A percentile compares a stretch with the other conserved stretches of the same genome.
Conservation (phyloP, 78 protist genomes). For the Dictyostelium brefeldianum region DNA sequence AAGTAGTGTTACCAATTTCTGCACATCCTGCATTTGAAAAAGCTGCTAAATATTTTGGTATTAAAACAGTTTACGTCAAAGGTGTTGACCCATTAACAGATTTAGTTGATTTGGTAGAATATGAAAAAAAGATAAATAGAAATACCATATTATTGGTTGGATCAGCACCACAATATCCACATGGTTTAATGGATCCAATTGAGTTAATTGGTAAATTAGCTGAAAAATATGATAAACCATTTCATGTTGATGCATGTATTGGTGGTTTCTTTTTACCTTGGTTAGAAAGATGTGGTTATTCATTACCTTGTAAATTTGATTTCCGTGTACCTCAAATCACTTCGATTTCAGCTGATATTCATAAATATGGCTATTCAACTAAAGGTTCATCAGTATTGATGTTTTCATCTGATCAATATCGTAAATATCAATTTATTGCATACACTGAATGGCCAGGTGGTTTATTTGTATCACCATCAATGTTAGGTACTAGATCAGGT, state of each 20-base stretch:
- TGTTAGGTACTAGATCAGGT: constrained; percentile 93
- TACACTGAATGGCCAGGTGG: constrained; percentile 86
- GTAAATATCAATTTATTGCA: constrained; percentile 45
- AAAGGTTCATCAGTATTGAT: constrained; percentile 92
- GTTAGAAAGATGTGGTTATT: constrained; percentile 64
- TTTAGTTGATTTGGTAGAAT: constrained; percentile 40
- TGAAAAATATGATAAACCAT: constrained; percentile 37
- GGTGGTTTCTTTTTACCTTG: constrained; percentile 94
- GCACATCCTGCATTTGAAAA: constrained; percentile 83
- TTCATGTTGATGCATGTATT: constrained; percentile 93
- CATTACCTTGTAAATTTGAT: constrained; percentile 77
- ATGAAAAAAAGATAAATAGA: constrained; percentile 36
- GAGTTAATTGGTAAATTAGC: constrained; percentile 74
- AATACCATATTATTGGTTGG: constrained; percentile 88
- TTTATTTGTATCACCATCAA: constrained; percentile 92
- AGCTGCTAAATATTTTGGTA: constrained; percentile 63
- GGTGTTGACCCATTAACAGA: background rate
- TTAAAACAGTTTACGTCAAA: constrained; percentile 62
- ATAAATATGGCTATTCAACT: constrained; percentile 95
- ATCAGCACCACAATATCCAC: constrained; percentile 92
- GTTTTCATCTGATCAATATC: constrained; percentile 18
- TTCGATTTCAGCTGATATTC: constrained; percentile 91
- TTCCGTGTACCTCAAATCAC: constrained; percentile 90
- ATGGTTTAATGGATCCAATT: constrained; percentile 92
- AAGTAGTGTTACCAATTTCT: constrained; percentile 70